Conservation (phyloP, 106 monocot genomes). For the Hemerocallis citrina region DNA sequence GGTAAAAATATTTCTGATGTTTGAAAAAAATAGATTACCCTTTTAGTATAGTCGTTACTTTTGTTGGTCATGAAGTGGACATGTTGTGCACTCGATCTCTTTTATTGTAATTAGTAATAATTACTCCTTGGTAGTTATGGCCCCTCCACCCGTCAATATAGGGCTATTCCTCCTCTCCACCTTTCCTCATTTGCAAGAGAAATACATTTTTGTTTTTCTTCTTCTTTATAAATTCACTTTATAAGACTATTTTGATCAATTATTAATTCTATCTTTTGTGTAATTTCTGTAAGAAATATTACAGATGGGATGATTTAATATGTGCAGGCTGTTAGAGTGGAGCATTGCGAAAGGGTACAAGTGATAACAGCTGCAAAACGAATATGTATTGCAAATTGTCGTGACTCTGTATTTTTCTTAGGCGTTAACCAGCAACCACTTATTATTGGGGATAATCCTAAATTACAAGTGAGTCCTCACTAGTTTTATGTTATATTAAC, state of each 20-base stretch:
- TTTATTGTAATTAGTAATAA: not conserved
- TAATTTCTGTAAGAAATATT: not conserved
- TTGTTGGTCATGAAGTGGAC: no score
- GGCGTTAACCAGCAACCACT: conserved; percentile 73
- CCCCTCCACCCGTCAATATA: not conserved
- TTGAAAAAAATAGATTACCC: no score
- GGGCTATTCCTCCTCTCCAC: not conserved
- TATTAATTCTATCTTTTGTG: not conserved
- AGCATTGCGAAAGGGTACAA: conserved; percentile 81
- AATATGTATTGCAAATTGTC: conserved; percentile 66
- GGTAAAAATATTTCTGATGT: no score
- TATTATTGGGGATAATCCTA: conserved; percentile 77
- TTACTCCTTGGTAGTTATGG: not conserved
- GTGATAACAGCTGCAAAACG: conserved; percentile 59
- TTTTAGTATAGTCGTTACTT: no score
- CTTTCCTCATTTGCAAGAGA: not conserved
- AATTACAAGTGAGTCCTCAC: conserved; percentile 39
- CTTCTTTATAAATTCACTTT: not conserved
- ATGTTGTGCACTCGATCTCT: no score
- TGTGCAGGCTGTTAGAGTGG: conserved; percentile 65
- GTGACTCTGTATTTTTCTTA: conserved; percentile 64
- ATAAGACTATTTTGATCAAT: no score
- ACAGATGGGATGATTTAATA: not conserved
- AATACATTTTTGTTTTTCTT: not conserved
- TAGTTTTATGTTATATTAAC: no score